Conservation (phyloP, 331 rosid genomes). For the Cucumis variabilis region DNA sequence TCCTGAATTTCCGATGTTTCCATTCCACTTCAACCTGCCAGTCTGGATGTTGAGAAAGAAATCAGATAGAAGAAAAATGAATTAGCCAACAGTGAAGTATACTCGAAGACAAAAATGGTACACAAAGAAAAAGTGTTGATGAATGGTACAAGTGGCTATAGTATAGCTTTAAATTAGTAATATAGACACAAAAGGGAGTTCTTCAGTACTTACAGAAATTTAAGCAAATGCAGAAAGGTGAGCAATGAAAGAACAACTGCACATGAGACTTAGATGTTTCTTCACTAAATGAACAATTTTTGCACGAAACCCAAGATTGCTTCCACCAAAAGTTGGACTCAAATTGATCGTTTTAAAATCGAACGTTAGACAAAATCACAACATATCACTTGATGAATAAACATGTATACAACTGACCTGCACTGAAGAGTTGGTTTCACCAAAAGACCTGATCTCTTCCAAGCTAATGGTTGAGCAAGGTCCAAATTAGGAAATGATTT, state of each 20-base stretch:
- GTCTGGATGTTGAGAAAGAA: conserved; percentile 54
- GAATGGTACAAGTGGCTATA: neutral
- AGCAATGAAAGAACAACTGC: conserved; percentile 74
- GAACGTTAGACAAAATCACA: conserved; percentile 30
- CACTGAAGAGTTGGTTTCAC: conserved; percentile 89
- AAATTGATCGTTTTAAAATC: conserved; percentile 54
- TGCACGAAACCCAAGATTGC: conserved; percentile 87
- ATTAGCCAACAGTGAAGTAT: neutral
- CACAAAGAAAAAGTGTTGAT: neutral
- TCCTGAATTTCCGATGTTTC: conserved; percentile 90
- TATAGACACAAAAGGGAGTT: conserved; percentile 1
- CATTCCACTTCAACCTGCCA: conserved; percentile 99
- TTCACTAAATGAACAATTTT: conserved; percentile 86
- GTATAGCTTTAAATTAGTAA: neutral
- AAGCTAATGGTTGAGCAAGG: conserved; percentile 90
- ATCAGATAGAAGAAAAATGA: neutral
- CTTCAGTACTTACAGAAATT: conserved; percentile 71
- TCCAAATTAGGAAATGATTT: conserved; percentile 91
- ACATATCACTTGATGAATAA: conserved; percentile 2
- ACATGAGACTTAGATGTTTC: conserved; percentile 77
- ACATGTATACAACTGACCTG: conserved; percentile 61
- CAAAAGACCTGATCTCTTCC: conserved; percentile 97
- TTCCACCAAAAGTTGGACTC: conserved; percentile 95
- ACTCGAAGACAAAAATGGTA: neutral
- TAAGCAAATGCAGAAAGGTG: conserved; percentile 93